Conservation (phyloP, 306 rosid genomes). For the Prunus fruticosa region DNA sequence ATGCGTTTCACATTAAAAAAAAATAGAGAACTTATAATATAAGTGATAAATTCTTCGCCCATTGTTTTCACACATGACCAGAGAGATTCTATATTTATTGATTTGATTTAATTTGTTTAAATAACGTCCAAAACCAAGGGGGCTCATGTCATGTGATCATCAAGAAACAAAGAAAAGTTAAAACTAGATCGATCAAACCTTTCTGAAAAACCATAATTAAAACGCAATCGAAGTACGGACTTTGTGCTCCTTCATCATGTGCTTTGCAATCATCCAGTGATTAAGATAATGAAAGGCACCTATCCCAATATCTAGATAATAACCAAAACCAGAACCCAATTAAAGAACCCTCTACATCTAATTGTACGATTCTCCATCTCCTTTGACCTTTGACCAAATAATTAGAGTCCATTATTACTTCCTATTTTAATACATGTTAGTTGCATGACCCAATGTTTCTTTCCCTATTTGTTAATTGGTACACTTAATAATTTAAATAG, state of each 20-base stretch:
- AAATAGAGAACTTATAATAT: too few species aligned
- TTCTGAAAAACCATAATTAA: background rate
- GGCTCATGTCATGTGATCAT: slow-evolving; percentile 16
- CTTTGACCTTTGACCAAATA: slow-evolving; percentile 36
- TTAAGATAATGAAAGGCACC: slow-evolving; percentile 19
- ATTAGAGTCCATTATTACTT: slow-evolving; percentile 13
- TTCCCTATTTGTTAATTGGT: slow-evolving; percentile 11
- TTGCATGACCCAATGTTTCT: slow-evolving; percentile 4
- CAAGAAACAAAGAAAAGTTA: background rate
- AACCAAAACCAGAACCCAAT: background rate
- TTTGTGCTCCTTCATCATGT: slow-evolving; percentile 27
- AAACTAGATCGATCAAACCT: background rate
- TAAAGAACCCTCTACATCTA: slow-evolving; percentile 15
- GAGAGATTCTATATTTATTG: background rate
- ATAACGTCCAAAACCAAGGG: background rate
- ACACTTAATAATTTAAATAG: background rate
- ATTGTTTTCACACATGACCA: background rate
- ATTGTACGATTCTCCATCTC: slow-evolving; percentile 31
- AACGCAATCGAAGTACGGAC: background rate
- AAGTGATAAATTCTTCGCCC: background rate
- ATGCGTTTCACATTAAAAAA: too few species aligned
- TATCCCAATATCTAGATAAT: slow-evolving; percentile 11
- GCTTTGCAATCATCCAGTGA: slow-evolving; percentile 15
- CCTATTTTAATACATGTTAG: slow-evolving; percentile 22
- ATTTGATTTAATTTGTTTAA: background rate